These are phyloP conservation scores for Globisporangium irregulare DNA, from an alignment of 352 stramenopile genomes.

Conservation along the genomic window DNA sequence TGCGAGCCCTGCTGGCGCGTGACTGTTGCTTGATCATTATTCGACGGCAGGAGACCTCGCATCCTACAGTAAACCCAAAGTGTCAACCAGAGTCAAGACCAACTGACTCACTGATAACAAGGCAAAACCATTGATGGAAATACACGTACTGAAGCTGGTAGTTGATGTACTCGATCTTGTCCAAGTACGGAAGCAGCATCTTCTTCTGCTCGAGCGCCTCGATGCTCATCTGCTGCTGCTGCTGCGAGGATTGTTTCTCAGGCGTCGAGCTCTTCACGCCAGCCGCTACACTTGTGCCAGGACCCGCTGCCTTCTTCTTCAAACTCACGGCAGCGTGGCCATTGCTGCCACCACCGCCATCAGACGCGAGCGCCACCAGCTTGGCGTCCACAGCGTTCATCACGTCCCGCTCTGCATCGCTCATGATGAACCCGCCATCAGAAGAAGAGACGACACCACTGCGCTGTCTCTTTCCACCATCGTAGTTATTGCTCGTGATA, in stretches of 20 bases:
- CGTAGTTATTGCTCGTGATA: not conserved
- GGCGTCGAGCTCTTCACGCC: not conserved
- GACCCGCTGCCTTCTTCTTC: not conserved
- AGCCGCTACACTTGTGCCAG: not conserved
- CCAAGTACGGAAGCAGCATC: slow-evolving; percentile 76
- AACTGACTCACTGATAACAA: too few relatives aligned
- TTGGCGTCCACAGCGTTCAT: slow-evolving; percentile 16
- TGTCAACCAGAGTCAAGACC: too few relatives aligned
- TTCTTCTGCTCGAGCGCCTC: slow-evolving; percentile 72
- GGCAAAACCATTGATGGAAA: not conserved
- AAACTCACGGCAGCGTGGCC: not conserved
- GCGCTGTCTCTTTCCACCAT: not conserved
- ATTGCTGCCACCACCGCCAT: not conserved
- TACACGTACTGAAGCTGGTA: slow-evolving; percentile 52
- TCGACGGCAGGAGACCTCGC: slow-evolving; percentile 1
- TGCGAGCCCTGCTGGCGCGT: not conserved
- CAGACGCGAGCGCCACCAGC: slow-evolving; percentile 13
- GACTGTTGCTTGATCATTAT: not conserved
- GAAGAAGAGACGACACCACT: not conserved
- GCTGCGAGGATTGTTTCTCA: not conserved
- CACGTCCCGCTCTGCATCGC: slow-evolving; percentile 9
- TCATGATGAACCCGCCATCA: slow-evolving; percentile 1
- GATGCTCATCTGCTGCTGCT: slow-evolving; percentile 44
- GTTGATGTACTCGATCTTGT: slow-evolving; percentile 89
- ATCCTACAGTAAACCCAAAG: not conserved